Base-by-base conservation (phyloP, 495 filamentous ascomycete genomes). In the Trichoderma erinaceum region DNA sequence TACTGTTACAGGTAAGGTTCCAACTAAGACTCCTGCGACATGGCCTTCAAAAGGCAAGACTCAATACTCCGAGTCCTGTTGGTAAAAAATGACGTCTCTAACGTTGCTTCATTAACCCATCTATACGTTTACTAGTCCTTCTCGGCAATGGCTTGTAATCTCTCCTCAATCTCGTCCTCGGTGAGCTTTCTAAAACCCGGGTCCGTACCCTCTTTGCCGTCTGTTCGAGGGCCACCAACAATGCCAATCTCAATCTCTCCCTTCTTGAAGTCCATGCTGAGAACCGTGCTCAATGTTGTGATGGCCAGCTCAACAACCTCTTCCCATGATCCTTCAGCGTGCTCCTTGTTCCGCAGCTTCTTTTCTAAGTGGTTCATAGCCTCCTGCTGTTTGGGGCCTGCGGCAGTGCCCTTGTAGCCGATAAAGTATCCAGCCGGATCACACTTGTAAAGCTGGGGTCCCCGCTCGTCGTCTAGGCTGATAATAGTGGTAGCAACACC, bases 231-330 rank as follows among this genome's bases (percentile, higher is more conserved):
- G 35, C 90, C 93, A 70, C 95, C 95, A 21, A 97, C 95, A 74
- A 99, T 90, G 71, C 96, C 95, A 75, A 99, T 90, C 82, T 99
- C 95, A 75, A 99, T 87, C 83, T 99, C 95, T 75, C 90, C 89
- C 83, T 97, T 97, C 88, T 99, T 99, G 84, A 99, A 99, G 79
- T 99, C 95, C 73, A 98, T 96, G 76, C 92, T 97, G 66, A 99
- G 86, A 66, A 99, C 93, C 66, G 89, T 95, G 85, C 94, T 97
- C 76, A 99, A 79, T 13, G 95, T 90, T 18, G 92, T 89, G 80
- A 99, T 98, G 50, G 90, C 95, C 69, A 97, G 84, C 81, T 99
- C 95, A 67, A 99, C 94, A 44, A 99, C 95, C 69, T 98, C 95
- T 81, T 97, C 91, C 96, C 96, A 98, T 79, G 81, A 89, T 69